These are phyloP conservation scores for Cucurbita pepo DNA, from an alignment of 306 rosid genomes.

Conservation along the genomic window DNA sequence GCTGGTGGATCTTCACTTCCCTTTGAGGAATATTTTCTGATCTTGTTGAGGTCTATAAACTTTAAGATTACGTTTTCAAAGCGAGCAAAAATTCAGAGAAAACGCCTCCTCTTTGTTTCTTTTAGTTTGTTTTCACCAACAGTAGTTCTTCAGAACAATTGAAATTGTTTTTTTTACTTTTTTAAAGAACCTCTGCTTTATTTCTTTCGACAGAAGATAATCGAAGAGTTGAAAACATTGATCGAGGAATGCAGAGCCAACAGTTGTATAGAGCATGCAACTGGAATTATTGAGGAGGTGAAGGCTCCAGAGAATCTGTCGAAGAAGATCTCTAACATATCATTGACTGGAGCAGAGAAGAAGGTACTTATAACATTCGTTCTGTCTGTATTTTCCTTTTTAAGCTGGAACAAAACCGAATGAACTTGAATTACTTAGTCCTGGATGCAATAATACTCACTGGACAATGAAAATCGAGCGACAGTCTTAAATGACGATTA, in stretches of 20 bases:
- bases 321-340: conserved; percentile 22
- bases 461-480: not conserved
- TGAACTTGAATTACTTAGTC: not conserved
- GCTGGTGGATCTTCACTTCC: not conserved
- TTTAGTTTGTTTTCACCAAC: not conserved
- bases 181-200: not conserved
- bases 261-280: conserved; percentile 44
- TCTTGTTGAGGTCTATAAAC: not conserved
- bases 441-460: not conserved
- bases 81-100: not conserved
- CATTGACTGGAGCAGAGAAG: conserved; percentile 20
- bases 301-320: conserved; percentile 45
- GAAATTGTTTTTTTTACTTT: not conserved
- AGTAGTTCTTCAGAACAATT: not conserved
- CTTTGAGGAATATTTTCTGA: not conserved
- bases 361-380: conserved; percentile 15
- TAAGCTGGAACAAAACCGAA: not conserved
- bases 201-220: conserved; percentile 11
- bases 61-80: not conserved
- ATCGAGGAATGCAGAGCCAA: conserved; percentile 35
- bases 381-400: not conserved
- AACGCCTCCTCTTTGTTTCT: not conserved
- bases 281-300: conserved; percentile 37
- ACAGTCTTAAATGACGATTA: not conserved
- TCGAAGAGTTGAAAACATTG: conserved; percentile 34